phyloP scores from a whole-genome alignment of 257 asterid genomes.

The Solanum piurae region DNA sequence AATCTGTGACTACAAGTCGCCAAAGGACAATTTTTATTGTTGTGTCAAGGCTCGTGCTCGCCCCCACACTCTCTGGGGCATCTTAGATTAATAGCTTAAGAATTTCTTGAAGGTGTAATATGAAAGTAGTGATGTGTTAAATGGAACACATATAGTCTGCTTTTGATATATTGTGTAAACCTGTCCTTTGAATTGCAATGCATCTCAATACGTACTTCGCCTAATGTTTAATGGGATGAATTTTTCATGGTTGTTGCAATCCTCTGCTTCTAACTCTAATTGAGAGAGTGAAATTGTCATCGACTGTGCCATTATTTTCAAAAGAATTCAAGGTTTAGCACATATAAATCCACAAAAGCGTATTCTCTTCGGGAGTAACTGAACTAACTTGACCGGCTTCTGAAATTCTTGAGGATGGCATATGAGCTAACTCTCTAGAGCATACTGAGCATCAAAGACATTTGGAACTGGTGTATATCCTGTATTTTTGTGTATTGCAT shows the following conservation, averaged over 20 bases:
- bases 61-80: neutral
- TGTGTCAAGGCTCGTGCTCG: neutral
- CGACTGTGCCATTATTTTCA: neutral
- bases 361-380: neutral
- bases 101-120: neutral
- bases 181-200: neutral
- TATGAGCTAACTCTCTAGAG: neutral
- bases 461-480: neutral
- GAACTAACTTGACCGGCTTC: neutral
- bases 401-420: neutral
- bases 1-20: neutral
- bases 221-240: neutral
- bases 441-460: neutral
- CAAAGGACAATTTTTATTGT: neutral
- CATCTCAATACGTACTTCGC: neutral
- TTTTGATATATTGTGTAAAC: neutral
- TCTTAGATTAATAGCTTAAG: neutral
- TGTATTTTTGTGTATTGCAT: neutral
- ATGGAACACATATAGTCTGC: neutral
- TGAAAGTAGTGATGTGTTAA: slow-evolving; percentile 18
- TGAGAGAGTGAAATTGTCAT: neutral
- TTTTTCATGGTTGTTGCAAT: neutral
- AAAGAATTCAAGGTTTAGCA: neutral
- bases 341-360: neutral
- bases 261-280: neutral